phyloP scores from a whole-genome alignment of 257 asterid species.

The Voacanga thouarsii region DNA sequence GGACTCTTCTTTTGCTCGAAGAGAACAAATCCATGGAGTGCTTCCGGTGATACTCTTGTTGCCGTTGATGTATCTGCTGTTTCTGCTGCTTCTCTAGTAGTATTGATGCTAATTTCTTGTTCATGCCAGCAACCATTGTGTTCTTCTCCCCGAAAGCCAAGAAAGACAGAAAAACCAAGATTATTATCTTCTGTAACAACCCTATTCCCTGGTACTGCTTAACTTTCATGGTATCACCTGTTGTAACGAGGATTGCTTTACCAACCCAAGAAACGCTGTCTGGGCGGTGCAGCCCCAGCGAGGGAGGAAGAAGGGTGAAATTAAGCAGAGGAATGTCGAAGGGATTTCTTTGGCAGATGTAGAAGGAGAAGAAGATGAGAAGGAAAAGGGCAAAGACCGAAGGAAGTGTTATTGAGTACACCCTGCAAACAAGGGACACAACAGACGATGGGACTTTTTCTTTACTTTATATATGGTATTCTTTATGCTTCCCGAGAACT shows the following conservation, averaged over 20 bases:
- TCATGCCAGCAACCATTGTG: conserved; percentile 18
- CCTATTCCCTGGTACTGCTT: conserved; percentile 3
- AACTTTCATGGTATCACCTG: conserved; percentile 10
- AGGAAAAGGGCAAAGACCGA: background rate
- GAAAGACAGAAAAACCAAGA: conserved; percentile 15
- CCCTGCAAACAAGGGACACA: conserved; percentile 41
- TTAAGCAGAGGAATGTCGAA: background rate
- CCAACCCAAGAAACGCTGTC: background rate
- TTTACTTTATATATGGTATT: conserved; percentile 16
- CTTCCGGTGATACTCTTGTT: conserved; percentile 13
- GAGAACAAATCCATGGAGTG: conserved; percentile 21
- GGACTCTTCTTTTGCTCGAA: conserved; percentile 43
- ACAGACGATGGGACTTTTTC: conserved; percentile 29
- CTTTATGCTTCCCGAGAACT: conserved; percentile 33
- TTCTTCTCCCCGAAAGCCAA: conserved; percentile 22
- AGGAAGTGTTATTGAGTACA: conserved; percentile 17
- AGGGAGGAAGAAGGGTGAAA: too few relatives aligned
- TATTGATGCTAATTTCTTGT: conserved; percentile 7
- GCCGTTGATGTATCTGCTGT: background rate
- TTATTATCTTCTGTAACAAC: conserved; percentile 21
- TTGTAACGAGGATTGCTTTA: background rate
- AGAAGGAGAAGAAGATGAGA: too few relatives aligned
- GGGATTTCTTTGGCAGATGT: too few relatives aligned
- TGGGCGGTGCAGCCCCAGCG: too few relatives aligned
- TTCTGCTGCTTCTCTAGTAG: conserved; percentile 8